Percentiles rank a stretch among this genome's conserved stretches.
These are phyloP conservation scores for Bryoerythrophyllum caledonicum DNA, from an alignment of 225 moss, liverwort and hornwort genomes.

Conservation along the genomic window DNA sequence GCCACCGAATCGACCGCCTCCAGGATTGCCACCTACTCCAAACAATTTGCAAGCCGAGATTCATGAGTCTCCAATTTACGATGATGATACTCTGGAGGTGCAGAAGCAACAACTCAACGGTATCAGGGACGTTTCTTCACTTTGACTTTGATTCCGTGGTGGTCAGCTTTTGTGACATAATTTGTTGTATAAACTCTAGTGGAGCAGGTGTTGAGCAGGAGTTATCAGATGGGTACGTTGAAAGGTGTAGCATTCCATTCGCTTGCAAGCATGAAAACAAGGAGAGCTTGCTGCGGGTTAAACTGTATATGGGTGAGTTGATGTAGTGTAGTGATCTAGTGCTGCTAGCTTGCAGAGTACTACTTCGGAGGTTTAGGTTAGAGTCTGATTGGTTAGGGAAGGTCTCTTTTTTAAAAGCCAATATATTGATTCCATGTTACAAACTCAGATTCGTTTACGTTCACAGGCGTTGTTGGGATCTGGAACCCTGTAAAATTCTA, in stretches of 20 bases:
- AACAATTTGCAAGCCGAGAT: neutral
- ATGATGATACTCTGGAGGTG: conserved; percentile 8
- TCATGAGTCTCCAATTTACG: neutral
- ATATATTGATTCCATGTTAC: neutral
- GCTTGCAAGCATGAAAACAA: neutral
- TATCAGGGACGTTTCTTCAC: conserved; percentile 1
- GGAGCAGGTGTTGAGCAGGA: neutral
- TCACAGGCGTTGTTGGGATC: neutral
- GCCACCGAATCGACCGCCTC: conserved; percentile 46
- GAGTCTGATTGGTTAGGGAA: neutral
- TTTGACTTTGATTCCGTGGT: neutral
- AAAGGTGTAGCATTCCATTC: neutral
- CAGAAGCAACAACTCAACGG: conserved; percentile 13
- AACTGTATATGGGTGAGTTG: conserved; percentile 18
- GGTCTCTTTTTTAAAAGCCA: neutral
- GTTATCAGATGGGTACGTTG: neutral
- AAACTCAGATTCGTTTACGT: neutral
- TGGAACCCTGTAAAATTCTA: neutral
- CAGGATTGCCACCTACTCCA: conserved; percentile 28
- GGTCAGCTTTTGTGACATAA: neutral
- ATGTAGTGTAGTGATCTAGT: neutral
- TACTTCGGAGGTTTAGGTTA: neutral
- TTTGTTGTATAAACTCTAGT: conserved; percentile 14
- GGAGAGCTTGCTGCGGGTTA: neutral
- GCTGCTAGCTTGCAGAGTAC: conserved; percentile 1